phyloP scores from a whole-genome alignment of 139 green algal genomes.

The Helicosporidium sp. region DNA sequence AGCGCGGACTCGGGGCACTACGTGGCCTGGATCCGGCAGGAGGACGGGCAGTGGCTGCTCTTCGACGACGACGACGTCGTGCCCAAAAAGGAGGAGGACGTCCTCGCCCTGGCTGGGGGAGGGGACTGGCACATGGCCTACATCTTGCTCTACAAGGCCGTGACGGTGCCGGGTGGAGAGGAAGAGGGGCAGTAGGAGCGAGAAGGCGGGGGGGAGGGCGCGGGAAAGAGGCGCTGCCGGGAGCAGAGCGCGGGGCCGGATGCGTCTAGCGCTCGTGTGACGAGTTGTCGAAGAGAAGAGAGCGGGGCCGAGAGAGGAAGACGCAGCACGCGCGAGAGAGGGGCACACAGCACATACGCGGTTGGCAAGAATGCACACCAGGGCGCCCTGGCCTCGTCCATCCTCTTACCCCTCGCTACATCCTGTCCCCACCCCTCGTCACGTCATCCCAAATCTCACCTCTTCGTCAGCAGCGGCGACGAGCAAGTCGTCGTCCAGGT shows the following conservation, averaged over 20 bases:
- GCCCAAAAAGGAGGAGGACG: conserved; percentile 62
- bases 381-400: no score
- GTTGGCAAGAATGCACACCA: no score
- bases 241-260: not conserved
- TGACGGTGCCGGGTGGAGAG: conserved; percentile 14
- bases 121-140: conserved; percentile 97
- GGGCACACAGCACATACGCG: no score
- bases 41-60: conserved; percentile 71
- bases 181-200: not conserved
- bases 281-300: no score
- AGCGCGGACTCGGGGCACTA: conserved; percentile 91
- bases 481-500: conserved; percentile 52
- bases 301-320: no score
- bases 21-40: conserved; percentile 79
- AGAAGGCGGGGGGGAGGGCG: not conserved
- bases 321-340: no score
- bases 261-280: no score
- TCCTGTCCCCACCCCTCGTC: no score
- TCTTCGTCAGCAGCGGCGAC: conserved; percentile 43
- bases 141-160: conserved; percentile 67
- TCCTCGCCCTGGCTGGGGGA: conserved; percentile 65
- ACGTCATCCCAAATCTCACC: conserved; percentile 29
- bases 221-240: not conserved
- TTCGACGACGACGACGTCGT: conserved; percentile 89
- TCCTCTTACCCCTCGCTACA: no score